Evolutionary conservation across 176 grass and related monocot species (phyloP), one percentile per base, ranked within the genome.

Genomic region (Lolium perenne): DNA sequence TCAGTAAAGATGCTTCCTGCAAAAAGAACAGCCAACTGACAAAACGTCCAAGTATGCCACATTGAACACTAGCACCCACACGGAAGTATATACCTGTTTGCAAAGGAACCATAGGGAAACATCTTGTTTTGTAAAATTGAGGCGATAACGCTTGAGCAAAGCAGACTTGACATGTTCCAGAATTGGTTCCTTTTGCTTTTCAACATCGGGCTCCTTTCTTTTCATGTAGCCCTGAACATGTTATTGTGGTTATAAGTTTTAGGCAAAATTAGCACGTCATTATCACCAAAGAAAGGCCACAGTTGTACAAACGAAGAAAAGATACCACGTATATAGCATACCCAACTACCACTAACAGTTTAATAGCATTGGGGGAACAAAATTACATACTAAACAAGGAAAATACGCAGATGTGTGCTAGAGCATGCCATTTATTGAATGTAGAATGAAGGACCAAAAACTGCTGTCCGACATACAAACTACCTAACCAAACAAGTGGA

Each of bases 21-120:
- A 95, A 56, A 84, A 5, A 43, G 58, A 71, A 78, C 53, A 87
- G 15, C 11, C 32, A 49, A 68, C 53, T 81, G 18, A 75, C 7
- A 50, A 88, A 85, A 56, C 72, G 57, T 68, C n/a, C 85, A 81
- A 38, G 41, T 58, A 26, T 77, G 51, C 46, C 32, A 63, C 13
- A 90, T 60, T 78, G 25, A 87, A 71, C 32, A 63, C 12, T 23
- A 74, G 55, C 45, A 10, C 46, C 35, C 26, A 72, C 3, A n/a
- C 55, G 60, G 26, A 57, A 85, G 76, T 17, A 23, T 15, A 73
- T 82, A 95, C 96, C 96, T 95, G 90, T 71, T 98, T 95, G 83
- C 96, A 98, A 84, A 98, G 93, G 93, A 98, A 98, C 93, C 93
- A 98, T 18, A 98, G 96, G 7, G 96, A 95, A 43, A 95, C 79